These are phyloP conservation scores for Acacia crassicarpa DNA, from an alignment of 306 rosid genomes.

Conservation along the genomic window DNA sequence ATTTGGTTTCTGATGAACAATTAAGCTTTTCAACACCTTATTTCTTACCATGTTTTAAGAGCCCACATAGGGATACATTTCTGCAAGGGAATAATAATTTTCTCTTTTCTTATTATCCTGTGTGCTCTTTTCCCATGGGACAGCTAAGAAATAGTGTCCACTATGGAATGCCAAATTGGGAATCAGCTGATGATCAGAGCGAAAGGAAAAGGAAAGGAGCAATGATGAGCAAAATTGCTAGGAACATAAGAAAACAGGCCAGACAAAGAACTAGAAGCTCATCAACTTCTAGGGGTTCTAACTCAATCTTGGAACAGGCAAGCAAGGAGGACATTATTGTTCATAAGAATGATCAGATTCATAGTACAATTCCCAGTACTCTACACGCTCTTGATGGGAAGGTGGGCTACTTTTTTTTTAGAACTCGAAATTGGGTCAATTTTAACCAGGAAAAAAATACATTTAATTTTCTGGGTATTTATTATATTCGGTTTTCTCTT, in stretches of 20 bases:
- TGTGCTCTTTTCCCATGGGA: background rate
- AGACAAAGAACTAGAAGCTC: slow-evolving; percentile 41
- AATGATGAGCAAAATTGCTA: slow-evolving; percentile 35
- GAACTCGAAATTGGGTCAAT: background rate
- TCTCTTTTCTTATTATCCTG: background rate
- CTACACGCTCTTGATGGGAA: slow-evolving; percentile 50
- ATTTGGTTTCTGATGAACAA: background rate
- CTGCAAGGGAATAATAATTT: background rate
- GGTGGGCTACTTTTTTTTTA: slow-evolving; percentile 30
- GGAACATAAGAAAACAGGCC: slow-evolving; percentile 44
- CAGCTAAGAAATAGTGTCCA: background rate
- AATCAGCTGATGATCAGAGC: background rate
- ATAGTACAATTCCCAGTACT: background rate
- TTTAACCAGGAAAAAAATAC: no score
- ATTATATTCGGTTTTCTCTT: background rate
- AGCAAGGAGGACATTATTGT: background rate
- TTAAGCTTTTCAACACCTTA: background rate
- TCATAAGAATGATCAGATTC: background rate
- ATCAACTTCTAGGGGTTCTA: background rate
- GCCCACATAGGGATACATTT: background rate
- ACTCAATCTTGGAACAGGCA: background rate
- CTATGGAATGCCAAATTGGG: background rate
- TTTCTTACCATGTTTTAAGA: background rate
- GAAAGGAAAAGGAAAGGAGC: slow-evolving; percentile 30
- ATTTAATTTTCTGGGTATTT: background rate